Evolutionary conservation across 2,329 filamentous ascomycete genomes (phyloP), one percentile per base, ranked within the genome.

Genomic region (Lecanicillium sp.): DNA sequence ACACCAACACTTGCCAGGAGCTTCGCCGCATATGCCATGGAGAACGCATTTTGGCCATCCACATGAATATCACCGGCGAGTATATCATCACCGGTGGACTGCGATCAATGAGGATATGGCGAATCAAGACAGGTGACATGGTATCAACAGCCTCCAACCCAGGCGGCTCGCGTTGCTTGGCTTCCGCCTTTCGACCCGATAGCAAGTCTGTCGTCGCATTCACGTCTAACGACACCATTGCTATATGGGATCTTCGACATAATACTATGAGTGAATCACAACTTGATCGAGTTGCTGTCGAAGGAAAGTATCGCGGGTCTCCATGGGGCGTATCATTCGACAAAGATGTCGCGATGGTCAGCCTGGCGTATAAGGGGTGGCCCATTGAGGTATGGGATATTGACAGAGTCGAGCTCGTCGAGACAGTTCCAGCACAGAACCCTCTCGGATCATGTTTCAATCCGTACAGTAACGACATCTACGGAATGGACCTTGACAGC

Each of bases 1-100:
- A 43, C 12, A n/a, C 40, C n/a, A 27, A 43, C 15, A 43, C 40
- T 21, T 43, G 40, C 19, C 40, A 43, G 21, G 40, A 43, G 27
- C 40, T 43, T n/a, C 40, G 40, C 3, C 26, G 27, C 19, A 21
- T 43, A n/a, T n/a, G n/a, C 29, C 40, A 43, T 14, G 40, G 27
- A 12, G 26, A 32, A 15, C 17, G 26, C 17, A 23, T 43, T 15
- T 21, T 19, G 4, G 40, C 40, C 17, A 5, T 43, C 10, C 19
- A 32, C 6, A 33, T 43, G 17, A 33, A 43, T 19, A 23, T 5
- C 8, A 33, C 15, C 4, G 40, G 29, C 6, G 29, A 32, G n/a
- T 23, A 43, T 21, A 14, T 43, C 14, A 27, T 43, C 14, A 33
- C 40, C 14, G 26, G 40, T n/a, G 26, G 40, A 2, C 8, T 7